phyloP scores from a whole-genome alignment of 192 early-diverging fungal genomes.

The Backusella parvicylindrica region DNA sequence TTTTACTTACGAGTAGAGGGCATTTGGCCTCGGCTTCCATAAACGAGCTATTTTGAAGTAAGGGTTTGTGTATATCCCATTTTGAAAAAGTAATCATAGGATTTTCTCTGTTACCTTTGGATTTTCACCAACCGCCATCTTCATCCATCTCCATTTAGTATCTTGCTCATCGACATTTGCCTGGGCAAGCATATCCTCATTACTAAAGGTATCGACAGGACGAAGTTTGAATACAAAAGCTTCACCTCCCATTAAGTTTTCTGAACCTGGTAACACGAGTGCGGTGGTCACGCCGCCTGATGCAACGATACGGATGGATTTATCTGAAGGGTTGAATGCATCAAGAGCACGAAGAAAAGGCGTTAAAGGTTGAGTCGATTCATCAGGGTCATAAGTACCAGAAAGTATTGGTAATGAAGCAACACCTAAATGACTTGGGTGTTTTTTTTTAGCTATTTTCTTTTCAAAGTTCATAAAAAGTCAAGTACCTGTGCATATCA shows the following conservation, averaged over 20 bases:
- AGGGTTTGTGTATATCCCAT: not conserved
- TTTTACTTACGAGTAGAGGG: conserved; percentile 42
- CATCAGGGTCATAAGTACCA: conserved; percentile 62
- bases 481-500: conserved; percentile 40
- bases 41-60: not conserved
- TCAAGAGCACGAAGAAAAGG: conserved; percentile 68
- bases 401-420: conserved; percentile 59
- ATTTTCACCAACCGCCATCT: conserved; percentile 85
- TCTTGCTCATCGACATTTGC: conserved; percentile 47
- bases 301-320: conserved; percentile 51
- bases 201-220: conserved; percentile 45
- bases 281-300: conserved; percentile 77
- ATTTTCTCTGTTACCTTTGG: conserved; percentile 44
- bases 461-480: too few relatives aligned
- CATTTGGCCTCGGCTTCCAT: conserved; percentile 16
- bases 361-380: conserved; percentile 55
- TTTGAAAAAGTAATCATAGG: not conserved
- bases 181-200: conserved; percentile 61
- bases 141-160: conserved; percentile 65
- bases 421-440: conserved; percentile 64
- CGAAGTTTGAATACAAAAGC: conserved; percentile 65
- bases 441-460: not conserved
- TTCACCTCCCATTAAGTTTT: conserved; percentile 77
- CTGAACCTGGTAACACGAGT: conserved; percentile 68
- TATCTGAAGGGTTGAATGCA: conserved; percentile 65